These are phyloP conservation scores for Phytophthora nicotianae DNA, from an alignment of 352 stramenopile species.

Conservation along the genomic window DNA sequence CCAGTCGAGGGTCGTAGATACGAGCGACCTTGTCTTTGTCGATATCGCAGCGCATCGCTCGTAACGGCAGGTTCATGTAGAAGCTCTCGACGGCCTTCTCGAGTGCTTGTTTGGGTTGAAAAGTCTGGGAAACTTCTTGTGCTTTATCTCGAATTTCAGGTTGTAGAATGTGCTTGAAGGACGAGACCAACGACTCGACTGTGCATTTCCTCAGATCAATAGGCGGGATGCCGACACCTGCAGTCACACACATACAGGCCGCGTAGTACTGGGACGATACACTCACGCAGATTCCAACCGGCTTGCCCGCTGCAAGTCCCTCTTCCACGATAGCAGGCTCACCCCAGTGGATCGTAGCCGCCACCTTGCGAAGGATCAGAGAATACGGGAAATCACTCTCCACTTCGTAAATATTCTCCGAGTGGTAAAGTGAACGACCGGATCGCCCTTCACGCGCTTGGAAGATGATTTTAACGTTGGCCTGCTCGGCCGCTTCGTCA, in stretches of 20 bases:
- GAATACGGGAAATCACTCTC: conserved; percentile 60
- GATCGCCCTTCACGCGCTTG: conserved; percentile 40
- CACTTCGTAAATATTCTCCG: conserved; percentile 44
- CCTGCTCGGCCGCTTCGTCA: conserved; percentile 36
- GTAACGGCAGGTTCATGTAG: conserved; percentile 44
- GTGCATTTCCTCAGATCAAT: conserved; percentile 71
- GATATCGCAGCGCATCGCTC: conserved; percentile 45
- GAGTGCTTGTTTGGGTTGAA: conserved; percentile 68
- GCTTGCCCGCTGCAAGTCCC: conserved; percentile 78
- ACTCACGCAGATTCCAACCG: conserved; percentile 89
- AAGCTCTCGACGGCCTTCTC: conserved; percentile 71
- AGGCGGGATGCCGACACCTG: conserved; percentile 73
- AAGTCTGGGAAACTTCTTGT: conserved; percentile 47
- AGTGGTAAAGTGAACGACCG: conserved; percentile 22
- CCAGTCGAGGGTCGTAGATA: conserved; percentile 41
- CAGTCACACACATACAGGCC: conserved; percentile 69
- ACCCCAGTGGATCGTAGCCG: conserved; percentile 77
- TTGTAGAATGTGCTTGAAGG: conserved; percentile 62
- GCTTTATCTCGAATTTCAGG: conserved; percentile 45
- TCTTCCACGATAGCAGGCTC: conserved; percentile 82
- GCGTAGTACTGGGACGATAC: conserved; percentile 91
- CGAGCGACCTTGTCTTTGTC: conserved; percentile 42
- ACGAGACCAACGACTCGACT: conserved; percentile 55
- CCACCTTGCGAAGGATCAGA: conserved; percentile 82
- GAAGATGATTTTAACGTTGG: conserved; percentile 59